phyloP scores from a whole-genome alignment of 1,284 basidiomycete genomes.

The Boletus coffeatus region DNA sequence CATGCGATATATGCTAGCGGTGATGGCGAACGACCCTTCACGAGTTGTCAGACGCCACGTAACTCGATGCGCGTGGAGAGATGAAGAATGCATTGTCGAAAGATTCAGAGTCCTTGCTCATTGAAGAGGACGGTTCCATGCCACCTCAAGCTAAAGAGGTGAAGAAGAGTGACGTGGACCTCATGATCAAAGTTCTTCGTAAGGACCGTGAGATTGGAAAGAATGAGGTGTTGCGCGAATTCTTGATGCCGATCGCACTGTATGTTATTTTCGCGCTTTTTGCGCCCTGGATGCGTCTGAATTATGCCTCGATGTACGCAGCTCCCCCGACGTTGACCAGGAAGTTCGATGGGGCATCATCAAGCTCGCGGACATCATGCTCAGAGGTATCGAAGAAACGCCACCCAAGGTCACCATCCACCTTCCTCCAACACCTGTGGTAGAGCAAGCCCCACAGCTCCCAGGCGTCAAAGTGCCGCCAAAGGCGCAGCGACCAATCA shows the following conservation, averaged over 20 bases:
- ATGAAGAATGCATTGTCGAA: constrained; percentile 66
- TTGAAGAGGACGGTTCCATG: constrained; percentile 79
- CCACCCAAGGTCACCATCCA: constrained; percentile 86
- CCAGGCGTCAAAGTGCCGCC: constrained; percentile 38
- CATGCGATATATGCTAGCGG: constrained; percentile 86
- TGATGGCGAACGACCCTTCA: constrained; percentile 85
- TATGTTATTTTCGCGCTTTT: constrained; percentile 37
- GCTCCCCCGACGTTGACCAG: constrained; percentile 70
- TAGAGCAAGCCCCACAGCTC: constrained; percentile 54
- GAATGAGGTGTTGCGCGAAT: constrained; percentile 75
- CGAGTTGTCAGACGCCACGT: constrained; percentile 82
- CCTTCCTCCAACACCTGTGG: constrained; percentile 71
- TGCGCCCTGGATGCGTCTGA: constrained; percentile 2
- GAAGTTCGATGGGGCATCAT: constrained; percentile 90
- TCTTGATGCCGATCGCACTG: constrained; percentile 76
- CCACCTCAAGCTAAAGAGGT: constrained; percentile 68
- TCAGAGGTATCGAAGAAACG: constrained; percentile 77
- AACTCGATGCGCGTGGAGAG: constrained; percentile 83
- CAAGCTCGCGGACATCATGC: constrained; percentile 89
- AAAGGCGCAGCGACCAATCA: constrained; percentile 34
- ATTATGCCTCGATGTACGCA: constrained; percentile 27
- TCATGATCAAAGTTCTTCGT: constrained; percentile 74
- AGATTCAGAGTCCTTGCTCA: constrained; percentile 69
- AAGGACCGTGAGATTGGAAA: constrained; percentile 85
- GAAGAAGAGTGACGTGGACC: constrained; percentile 76